Evolutionary conservation across 208 protist genomes (phyloP).

Genomic region (Vickermania ingenoplastis): DNA sequence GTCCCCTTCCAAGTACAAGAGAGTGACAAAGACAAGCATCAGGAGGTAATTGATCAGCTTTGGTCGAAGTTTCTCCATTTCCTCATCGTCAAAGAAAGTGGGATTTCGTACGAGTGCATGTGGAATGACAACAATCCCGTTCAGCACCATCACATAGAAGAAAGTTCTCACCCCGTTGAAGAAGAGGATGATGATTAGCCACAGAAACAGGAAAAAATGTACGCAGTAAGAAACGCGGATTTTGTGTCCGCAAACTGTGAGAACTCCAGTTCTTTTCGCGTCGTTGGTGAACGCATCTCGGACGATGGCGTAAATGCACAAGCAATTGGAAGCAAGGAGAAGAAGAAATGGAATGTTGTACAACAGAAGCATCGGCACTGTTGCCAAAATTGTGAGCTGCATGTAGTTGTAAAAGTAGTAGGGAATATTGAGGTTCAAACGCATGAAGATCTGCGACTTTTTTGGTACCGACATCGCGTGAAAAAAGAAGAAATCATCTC

Average conservation of each 20-base stretch:
- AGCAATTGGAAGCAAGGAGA: conserved; percentile 17
- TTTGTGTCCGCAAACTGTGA: conserved; percentile 28
- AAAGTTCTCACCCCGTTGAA: conserved; percentile 33
- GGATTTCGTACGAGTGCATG: conserved; percentile 60
- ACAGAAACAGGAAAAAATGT: conserved; percentile 3
- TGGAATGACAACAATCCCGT: conserved; percentile 41
- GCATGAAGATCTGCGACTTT: conserved; percentile 30
- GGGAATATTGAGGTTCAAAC: conserved; percentile 76
- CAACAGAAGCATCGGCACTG: conserved; percentile 51
- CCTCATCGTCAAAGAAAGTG: conserved; percentile 80
- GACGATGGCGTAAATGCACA: conserved; percentile 33
- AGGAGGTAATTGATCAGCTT: conserved; percentile 59
- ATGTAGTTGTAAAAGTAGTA: conserved; percentile 79
- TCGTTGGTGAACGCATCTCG: conserved; percentile 15
- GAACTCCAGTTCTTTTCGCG: conserved; percentile 15
- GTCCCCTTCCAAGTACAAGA: conserved; percentile 63
- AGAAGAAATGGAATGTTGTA: conserved; percentile 52
- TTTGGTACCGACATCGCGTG: conserved; percentile 39
- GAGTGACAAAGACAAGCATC: conserved; percentile 27
- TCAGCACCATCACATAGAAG: conserved; percentile 26
- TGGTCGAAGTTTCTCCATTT: conserved; percentile 74
- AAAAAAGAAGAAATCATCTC: conserved; percentile 46
- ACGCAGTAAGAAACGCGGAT: conserved; percentile 22
- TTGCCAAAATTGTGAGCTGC: conserved; percentile 43
- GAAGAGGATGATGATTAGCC: neutral